These are phyloP conservation scores for Neonectria faginata DNA, from an alignment of 2,329 filamentous ascomycete genomes.

Conservation along the genomic window DNA sequence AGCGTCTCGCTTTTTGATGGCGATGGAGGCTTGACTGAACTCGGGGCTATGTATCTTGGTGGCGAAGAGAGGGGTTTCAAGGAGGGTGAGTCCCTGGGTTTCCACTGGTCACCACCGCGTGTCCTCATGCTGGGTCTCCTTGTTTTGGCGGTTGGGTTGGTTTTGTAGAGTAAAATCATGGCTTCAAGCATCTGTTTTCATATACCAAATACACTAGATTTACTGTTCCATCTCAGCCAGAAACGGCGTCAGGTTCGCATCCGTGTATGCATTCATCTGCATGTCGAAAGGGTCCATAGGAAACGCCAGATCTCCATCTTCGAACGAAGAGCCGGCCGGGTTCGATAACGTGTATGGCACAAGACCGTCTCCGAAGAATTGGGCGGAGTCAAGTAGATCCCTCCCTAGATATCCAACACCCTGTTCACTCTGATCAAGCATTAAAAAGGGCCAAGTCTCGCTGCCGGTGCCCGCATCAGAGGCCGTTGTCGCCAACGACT, in stretches of 20 bases:
- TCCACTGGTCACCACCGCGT: background rate
- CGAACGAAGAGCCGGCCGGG: constrained; percentile 15
- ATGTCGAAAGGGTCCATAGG: constrained; percentile 36
- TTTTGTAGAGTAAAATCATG: background rate
- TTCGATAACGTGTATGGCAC: constrained; percentile 27
- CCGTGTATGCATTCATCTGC: constrained; percentile 34
- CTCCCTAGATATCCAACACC: background rate
- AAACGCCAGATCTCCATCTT: constrained; percentile 19
- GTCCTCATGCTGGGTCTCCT: constrained; percentile 2
- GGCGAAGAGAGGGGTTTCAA: constrained; percentile 54
- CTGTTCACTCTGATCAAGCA: background rate
- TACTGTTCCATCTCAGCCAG: constrained; percentile 2
- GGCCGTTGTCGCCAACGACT: background rate
- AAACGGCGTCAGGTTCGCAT: constrained; percentile 14
- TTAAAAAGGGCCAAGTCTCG: constrained; percentile 26
- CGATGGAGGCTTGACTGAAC: constrained; percentile 53
- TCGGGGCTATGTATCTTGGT: constrained; percentile 55
- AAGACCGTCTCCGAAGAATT: background rate
- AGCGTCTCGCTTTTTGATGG: constrained; percentile 52
- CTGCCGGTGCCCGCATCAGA: background rate
- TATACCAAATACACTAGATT: background rate
- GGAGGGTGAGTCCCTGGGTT: constrained; percentile 44
- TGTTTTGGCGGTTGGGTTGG: background rate
- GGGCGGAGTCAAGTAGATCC: background rate
- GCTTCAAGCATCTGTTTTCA: background rate